Evolutionary conservation across 2,329 filamentous ascomycete genomes (phyloP).

Genomic region (Epichloe uncinata): DNA sequence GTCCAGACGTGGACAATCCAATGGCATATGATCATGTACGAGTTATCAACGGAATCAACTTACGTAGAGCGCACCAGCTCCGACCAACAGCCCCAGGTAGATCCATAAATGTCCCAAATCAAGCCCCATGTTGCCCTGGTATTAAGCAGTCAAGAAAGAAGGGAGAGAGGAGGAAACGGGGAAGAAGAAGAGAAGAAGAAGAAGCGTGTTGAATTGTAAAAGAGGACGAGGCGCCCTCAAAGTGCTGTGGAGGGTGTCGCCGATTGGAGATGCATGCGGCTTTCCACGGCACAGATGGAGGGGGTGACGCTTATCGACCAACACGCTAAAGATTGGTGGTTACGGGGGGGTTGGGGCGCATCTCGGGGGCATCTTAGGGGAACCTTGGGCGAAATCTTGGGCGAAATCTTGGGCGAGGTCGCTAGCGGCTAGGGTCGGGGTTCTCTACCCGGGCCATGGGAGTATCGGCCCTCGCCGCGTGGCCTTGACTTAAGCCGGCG

Average conservation of each 20-base stretch:
- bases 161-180: too few species aligned
- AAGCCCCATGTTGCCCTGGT: slow-evolving; percentile 13
- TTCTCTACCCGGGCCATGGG: too few species aligned
- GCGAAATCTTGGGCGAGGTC: too few species aligned
- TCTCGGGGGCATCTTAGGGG: not conserved
- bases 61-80: slow-evolving; percentile 27
- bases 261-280: slow-evolving; percentile 10
- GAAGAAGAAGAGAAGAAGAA: not conserved
- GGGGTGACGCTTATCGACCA: slow-evolving; percentile 9
- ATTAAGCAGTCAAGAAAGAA: not conserved
- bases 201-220: not conserved
- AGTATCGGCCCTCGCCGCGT: not conserved
- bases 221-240: not conserved
- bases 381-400: not conserved
- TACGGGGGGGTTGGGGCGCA: not conserved
- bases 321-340: slow-evolving; percentile 5
- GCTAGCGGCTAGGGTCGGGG: too few species aligned
- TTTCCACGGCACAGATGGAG: slow-evolving; percentile 5
- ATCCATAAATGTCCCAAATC: slow-evolving; percentile 23
- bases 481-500: not conserved
- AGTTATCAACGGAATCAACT: slow-evolving; percentile 10
- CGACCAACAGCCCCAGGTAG: slow-evolving; percentile 26
- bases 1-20: too few species aligned
- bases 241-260: not conserved
- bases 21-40: not conserved